phyloP scores from a whole-genome alignment of 176 grass and related monocot genomes.

The Leersia perrieri region DNA sequence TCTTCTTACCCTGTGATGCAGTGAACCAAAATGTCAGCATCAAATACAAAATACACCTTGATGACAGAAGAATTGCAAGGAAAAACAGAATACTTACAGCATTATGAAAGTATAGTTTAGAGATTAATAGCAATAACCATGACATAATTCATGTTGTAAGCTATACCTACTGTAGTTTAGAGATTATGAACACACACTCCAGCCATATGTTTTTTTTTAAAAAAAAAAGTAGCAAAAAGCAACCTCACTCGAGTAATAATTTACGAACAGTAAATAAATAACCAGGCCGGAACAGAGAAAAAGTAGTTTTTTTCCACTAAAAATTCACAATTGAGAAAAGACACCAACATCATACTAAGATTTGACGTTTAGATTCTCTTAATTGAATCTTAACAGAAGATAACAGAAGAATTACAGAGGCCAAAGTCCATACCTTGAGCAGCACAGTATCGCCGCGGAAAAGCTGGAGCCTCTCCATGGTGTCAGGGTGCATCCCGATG shows the following conservation, averaged over 20 bases:
- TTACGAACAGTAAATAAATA: neutral
- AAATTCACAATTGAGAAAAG: neutral
- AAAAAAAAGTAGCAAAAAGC: neutral
- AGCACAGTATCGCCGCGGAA: constrained; percentile 85
- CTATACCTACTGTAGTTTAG: no score
- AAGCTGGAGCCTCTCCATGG: constrained; percentile 79
- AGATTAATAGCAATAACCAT: neutral
- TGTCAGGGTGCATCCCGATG: constrained; percentile 64
- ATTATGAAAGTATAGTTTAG: neutral
- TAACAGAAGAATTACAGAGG: neutral
- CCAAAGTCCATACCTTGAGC: constrained; percentile 47
- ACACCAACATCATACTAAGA: no score
- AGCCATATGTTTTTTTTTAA: no score
- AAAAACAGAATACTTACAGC: neutral
- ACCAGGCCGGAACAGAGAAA: no score
- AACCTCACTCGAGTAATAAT: neutral
- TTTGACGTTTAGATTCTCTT: no score
- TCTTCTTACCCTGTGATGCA: constrained; percentile 69
- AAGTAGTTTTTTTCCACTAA: neutral
- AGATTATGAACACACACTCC: neutral
- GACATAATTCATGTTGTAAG: neutral
- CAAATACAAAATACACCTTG: neutral
- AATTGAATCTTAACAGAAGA: neutral
- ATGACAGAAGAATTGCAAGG: neutral
- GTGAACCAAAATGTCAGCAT: constrained; percentile 17